Conservation (phyloP, 2,329 filamentous ascomycete genomes). For the Hypomyces perniciosus region DNA sequence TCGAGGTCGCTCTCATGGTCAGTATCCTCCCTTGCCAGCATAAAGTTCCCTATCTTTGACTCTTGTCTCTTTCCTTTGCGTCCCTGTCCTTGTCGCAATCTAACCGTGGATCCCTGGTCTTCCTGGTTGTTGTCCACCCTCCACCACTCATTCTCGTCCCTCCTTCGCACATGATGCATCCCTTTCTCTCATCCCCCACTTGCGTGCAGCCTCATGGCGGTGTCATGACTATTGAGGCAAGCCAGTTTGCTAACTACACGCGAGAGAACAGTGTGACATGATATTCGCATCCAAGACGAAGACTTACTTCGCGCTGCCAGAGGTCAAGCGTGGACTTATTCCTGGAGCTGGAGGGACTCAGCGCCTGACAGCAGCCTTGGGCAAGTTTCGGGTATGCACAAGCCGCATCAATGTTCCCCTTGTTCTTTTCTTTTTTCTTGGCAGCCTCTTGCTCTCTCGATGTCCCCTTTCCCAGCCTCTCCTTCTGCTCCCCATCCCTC, state of each 20-base stretch:
- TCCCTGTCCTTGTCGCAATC: neutral
- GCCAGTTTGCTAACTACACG: neutral
- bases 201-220: neutral
- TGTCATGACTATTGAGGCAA: neutral
- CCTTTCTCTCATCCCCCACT: no score
- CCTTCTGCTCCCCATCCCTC: neutral
- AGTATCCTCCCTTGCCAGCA: conserved; percentile 11
- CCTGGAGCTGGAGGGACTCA: conserved; percentile 37
- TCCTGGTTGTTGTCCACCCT: no score
- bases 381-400: conserved; percentile 33
- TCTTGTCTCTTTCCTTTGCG: conserved; percentile 2
- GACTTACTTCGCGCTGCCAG: conserved; percentile 34
- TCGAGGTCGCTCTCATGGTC: conserved; percentile 43
- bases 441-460: neutral
- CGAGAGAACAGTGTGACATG: conserved; percentile 29
- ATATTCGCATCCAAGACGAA: conserved; percentile 29
- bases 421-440: conserved; percentile 1
- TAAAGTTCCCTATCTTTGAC: neutral
- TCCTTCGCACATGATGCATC: no score
- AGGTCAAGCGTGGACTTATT: conserved; percentile 35
- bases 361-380: conserved; percentile 33
- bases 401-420: neutral
- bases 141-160: no score
- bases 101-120: no score
- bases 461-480: neutral